Evolutionary conservation across 805 yeast species (phyloP).

Genomic region (Pichia nakasei): DNA sequence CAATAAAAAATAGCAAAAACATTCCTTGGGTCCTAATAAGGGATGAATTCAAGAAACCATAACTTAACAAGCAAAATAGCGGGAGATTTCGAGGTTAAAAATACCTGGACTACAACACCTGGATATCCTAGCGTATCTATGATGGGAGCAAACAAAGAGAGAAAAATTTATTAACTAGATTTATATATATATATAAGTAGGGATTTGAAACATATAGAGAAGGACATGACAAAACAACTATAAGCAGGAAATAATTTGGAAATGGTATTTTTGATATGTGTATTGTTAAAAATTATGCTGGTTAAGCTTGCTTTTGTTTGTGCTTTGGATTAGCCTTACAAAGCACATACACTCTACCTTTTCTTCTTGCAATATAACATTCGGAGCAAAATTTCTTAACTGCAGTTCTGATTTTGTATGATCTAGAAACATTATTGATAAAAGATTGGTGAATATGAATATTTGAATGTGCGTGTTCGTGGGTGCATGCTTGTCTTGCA

Average conservation of each 20-base stretch:
- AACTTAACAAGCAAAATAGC: too few species aligned
- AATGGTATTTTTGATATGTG: background rate
- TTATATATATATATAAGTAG: background rate
- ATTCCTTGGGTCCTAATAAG: too few species aligned
- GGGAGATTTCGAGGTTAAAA: too few species aligned
- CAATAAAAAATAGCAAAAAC: too few species aligned
- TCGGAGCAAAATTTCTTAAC: conserved; percentile 90
- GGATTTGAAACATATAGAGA: background rate
- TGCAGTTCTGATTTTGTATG: conserved; percentile 86
- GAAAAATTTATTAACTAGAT: too few species aligned
- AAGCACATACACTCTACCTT: conserved; percentile 87
- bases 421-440: conserved; percentile 34
- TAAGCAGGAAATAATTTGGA: conserved; percentile 1
- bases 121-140: too few species aligned
- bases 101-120: too few species aligned
- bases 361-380: conserved; percentile 88
- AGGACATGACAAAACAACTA: conserved; percentile 4
- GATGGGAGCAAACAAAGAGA: too few species aligned
- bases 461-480: conserved; percentile 5
- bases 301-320: conserved; percentile 84
- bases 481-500: conserved; percentile 7
- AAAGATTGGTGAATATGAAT: conserved; percentile 8
- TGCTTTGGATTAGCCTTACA: conserved; percentile 92
- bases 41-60: too few species aligned
- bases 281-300: background rate